Base-by-base conservation (phyloP, 2,329 filamentous ascomycete genomes). In the Chaetomiaceae sp. region DNA sequence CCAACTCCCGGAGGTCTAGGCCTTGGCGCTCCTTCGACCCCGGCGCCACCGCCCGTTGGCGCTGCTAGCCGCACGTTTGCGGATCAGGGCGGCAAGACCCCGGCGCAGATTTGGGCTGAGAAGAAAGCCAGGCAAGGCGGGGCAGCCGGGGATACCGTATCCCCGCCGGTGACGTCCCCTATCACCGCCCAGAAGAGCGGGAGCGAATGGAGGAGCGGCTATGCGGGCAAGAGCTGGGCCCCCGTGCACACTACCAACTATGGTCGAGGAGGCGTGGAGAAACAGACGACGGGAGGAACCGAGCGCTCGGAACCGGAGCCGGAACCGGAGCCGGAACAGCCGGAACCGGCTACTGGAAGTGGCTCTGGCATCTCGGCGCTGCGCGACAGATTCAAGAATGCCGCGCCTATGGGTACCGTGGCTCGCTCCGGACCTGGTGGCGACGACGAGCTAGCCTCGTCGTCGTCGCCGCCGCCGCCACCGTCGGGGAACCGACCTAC, bases 91-190 rank as follows among this genome's bases (percentile, higher is more conserved):
- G 93, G 93, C 52, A 98, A 97, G 73, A 97, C 93, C 5, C 93
- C 93, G 6, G 90, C 93, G 24, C 93, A 98, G 66, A 70, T 95
- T 29, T 98, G 93, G 93, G 91, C 91, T 0, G 93, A 98, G 72
- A 95, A 90, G 72, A 97, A 97, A 72, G 91, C 87, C 30, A 83
- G 82, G 50, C 82, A 93, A 64, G 76, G 83, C 42, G 83, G 78
- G 37, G 71, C 70, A 33, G 56, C 47, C 44, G 70, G 63, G 41
- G 69, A 75, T 40, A 68, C 71, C 22, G 65, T 73, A 41, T 64
- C 71, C 17, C 62, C 76, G 35, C 61, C 68, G 19, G 53, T 67
- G 6, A 58, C 76, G n/a, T 68, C 79, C 33, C 76, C 81, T 1
- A 69, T 88, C 26, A 64, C 72, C 41, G 73, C 75, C 41, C 88